Evolutionary conservation across 225 moss, liverwort and hornwort species (phyloP).

Genomic region (Pleurozium schreberi): DNA sequence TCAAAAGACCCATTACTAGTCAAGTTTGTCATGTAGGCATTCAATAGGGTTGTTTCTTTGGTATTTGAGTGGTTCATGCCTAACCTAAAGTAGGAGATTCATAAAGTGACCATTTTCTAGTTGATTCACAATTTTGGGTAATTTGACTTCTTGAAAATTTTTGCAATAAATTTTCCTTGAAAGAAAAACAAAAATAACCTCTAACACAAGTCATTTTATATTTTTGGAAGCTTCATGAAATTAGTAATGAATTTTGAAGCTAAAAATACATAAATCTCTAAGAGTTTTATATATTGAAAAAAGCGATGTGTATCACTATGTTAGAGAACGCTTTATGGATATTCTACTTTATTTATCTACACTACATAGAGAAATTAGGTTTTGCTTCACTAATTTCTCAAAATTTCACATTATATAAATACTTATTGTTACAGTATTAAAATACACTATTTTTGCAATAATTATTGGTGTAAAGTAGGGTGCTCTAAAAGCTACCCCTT

Average conservation of each 20-base stretch:
- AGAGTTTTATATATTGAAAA: neutral
- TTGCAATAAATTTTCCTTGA: neutral
- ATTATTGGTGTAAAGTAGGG: too few relatives aligned
- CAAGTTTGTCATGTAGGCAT: neutral
- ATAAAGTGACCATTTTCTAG: neutral
- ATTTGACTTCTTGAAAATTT: neutral
- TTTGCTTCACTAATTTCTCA: too few relatives aligned
- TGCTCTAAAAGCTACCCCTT: too few relatives aligned
- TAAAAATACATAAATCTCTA: neutral
- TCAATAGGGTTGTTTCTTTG: neutral
- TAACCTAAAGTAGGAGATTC: neutral
- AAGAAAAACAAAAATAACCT: neutral
- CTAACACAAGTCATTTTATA: neutral
- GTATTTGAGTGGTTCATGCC: neutral
- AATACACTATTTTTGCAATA: too few relatives aligned
- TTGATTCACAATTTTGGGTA: neutral
- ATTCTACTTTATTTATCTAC: too few relatives aligned
- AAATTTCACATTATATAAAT: too few relatives aligned
- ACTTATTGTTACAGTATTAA: too few relatives aligned
- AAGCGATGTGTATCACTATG: neutral
- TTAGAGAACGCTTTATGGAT: neutral
- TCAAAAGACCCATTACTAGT: neutral
- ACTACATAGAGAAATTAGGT: too few relatives aligned
- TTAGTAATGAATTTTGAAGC: neutral
- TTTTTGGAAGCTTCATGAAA: fast-evolving